phyloP scores from a whole-genome alignment of 1,284 basidiomycete species.

The Ganoderma lucidum region DNA sequence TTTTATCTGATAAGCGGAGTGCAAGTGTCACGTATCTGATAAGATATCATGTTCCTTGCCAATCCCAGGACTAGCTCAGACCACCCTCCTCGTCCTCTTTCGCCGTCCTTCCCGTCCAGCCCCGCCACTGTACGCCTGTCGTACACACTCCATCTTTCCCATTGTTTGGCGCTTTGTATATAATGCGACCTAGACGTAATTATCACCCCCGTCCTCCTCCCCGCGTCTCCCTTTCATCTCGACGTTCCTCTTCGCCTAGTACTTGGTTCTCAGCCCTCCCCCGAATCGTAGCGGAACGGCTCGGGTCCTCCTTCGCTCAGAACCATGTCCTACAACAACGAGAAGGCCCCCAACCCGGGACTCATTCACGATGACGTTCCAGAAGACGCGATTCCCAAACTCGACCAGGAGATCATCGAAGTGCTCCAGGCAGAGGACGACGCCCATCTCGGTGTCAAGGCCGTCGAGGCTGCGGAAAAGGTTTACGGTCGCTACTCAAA shows the following conservation, averaged over 20 bases:
- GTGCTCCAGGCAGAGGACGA: slow-evolving; percentile 36
- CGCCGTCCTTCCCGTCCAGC: neutral
- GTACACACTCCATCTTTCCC: neutral
- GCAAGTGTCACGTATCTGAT: slow-evolving; percentile 12
- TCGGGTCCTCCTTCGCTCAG: neutral
- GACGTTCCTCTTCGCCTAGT: neutral
- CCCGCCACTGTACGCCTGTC: neutral
- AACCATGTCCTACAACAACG: slow-evolving; percentile 10
- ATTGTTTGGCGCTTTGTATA: neutral
- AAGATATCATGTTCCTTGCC: slow-evolving; percentile 5
- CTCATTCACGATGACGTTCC: slow-evolving; percentile 16
- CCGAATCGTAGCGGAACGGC: neutral
- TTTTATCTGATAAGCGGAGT: slow-evolving; percentile 19
- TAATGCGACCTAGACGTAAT: neutral
- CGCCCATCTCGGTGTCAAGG: slow-evolving; percentile 57
- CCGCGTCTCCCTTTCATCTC: neutral
- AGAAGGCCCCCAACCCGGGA: slow-evolving; percentile 14
- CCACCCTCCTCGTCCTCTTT: neutral
- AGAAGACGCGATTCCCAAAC: slow-evolving; percentile 26
- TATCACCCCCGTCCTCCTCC: neutral
- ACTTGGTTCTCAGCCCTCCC: neutral
- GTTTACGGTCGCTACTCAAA: slow-evolving; percentile 62
- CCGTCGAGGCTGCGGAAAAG: slow-evolving; percentile 59
- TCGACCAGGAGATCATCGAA: slow-evolving; percentile 15
- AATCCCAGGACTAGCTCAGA: neutral